Base-by-base conservation (phyloP, 148 eudicot genomes). In the Linanthus parryae region DNA sequence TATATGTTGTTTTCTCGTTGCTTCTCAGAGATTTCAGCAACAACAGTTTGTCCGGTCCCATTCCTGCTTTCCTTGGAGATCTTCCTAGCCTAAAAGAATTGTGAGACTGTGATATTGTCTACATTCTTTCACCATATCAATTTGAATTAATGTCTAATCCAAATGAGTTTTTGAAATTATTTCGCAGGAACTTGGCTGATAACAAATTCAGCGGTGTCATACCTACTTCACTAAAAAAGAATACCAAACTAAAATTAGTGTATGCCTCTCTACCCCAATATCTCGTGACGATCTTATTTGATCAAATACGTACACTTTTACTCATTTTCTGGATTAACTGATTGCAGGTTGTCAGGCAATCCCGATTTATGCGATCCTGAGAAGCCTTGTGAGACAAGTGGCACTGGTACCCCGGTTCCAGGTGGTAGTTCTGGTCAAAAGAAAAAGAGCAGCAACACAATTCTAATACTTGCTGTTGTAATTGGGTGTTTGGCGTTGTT, bases 61-160 rank as follows among this genome's bases (percentile, higher is more conserved):
- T 73, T 33, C 74, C 74, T 33, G 67, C 57, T 28, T 68, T 54
- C 21, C 71, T 73, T 60, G 78, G 67, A 40, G 60, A 60, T 29
- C 60, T 73, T 9, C 71, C 71, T 40, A 46, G 61, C 33, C 71
- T 74, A 19, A 29, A 53, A 48, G 29, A 40, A 64, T 24, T 74
- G 79, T 74, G 11, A 69, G 79, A 29, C 24, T 1, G 30, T 2
- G 5, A 1, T 16, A 2, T n/a, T 3, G 13, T 31, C 10, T 49
- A 21, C 1, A 39, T 11, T 47, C 28, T 10, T 28, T 23, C 3
- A 23, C 18, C 42, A 2, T 21, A 10, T 24, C 21, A 20, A 4
- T 18, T 16, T 1, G 16, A 7, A 11, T 44, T 7, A 20, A 13
- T 11, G 3, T 38, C 44, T 22, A 16, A 40, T 62, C 37, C n/a